A percentile compares a stretch with the other conserved stretches of the same genome.
Conservation (phyloP, 805 yeast species). For the Candida boleticola region DNA sequence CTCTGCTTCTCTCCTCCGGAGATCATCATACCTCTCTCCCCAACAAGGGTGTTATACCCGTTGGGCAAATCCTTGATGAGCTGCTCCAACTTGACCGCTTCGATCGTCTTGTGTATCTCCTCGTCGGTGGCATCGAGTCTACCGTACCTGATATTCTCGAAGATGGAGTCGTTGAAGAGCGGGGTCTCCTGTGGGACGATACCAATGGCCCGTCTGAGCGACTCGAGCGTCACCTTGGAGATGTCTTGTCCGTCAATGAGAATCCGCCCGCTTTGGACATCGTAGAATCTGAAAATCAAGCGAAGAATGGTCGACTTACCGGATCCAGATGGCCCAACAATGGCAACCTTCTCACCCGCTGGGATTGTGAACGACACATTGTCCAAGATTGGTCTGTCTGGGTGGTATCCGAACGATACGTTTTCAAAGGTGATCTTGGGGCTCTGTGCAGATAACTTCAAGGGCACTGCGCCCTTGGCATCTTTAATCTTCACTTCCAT, state of each 20-base stretch:
- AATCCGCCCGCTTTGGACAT: slow-evolving; percentile 73
- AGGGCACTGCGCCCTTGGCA: slow-evolving; percentile 58
- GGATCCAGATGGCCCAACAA: slow-evolving; percentile 95
- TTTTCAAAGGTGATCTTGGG: slow-evolving; percentile 85
- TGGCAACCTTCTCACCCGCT: slow-evolving; percentile 86
- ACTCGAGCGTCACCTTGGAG: slow-evolving; percentile 66
- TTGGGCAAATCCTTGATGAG: slow-evolving; percentile 74
- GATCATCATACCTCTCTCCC: slow-evolving; percentile 98
- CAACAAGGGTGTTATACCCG: slow-evolving; percentile 83
- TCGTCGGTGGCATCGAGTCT: slow-evolving; percentile 67
- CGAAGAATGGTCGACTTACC: slow-evolving; percentile 90
- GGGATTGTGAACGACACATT: slow-evolving; percentile 85
- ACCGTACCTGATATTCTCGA: slow-evolving; percentile 88
- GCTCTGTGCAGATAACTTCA: slow-evolving; percentile 39
- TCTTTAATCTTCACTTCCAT: slow-evolving; percentile 68
- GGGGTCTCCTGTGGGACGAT: slow-evolving; percentile 99
- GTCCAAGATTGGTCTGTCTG: slow-evolving; percentile 78
- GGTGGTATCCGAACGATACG: slow-evolving; percentile 89
- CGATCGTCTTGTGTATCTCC: slow-evolving; percentile 64
- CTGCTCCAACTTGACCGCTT: slow-evolving; percentile 64
- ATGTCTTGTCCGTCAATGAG: slow-evolving; percentile 88
- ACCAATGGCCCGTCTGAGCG: slow-evolving; percentile 73
- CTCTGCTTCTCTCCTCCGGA: slow-evolving; percentile 99
- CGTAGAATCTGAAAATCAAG: slow-evolving; percentile 86
- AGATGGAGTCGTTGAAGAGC: slow-evolving; percentile 82